These are phyloP conservation scores for Dothidotthia symphoricarpi DNA, from an alignment of 2,329 filamentous ascomycete species.

Conservation along the genomic window DNA sequence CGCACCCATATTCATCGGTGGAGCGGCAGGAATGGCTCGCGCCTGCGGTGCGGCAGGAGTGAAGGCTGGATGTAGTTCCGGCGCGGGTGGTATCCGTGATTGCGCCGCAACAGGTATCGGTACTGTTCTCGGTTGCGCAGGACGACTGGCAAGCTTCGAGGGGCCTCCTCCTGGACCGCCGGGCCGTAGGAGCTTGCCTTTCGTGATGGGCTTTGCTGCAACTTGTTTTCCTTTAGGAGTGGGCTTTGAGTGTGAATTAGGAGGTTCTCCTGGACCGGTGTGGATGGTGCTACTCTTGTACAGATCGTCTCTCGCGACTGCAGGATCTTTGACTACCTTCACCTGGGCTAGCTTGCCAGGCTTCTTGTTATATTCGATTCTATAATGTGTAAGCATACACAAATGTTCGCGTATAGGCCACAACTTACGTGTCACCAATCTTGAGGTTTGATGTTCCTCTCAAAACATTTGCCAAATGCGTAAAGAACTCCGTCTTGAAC, in stretches of 20 bases:
- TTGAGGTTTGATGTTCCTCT: constrained; percentile 78
- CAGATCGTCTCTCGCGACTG: constrained; percentile 67
- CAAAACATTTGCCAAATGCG: constrained; percentile 78
- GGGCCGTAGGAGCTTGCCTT: constrained; percentile 86
- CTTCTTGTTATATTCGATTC: constrained; percentile 96
- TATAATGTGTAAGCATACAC: constrained; percentile 32
- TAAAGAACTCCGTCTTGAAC: constrained; percentile 96
- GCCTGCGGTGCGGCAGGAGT: constrained; percentile 47
- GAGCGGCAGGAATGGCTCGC: constrained; percentile 38
- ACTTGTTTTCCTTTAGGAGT: constrained; percentile 86
- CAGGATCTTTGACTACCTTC: constrained; percentile 86
- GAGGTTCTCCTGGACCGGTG: constrained; percentile 77
- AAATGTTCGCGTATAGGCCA: neutral
- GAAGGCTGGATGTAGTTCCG: constrained; percentile 41
- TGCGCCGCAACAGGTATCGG: constrained; percentile 38
- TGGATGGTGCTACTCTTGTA: constrained; percentile 96
- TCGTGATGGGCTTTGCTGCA: constrained; percentile 84
- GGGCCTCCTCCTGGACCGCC: constrained; percentile 81
- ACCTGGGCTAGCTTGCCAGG: constrained; percentile 86
- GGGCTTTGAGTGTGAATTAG: constrained; percentile 77
- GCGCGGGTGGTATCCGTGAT: constrained; percentile 50
- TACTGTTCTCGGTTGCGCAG: constrained; percentile 40
- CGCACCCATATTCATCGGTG: constrained; percentile 18
- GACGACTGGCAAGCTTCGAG: constrained; percentile 63
- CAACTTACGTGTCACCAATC: constrained; percentile 65